Evolutionary conservation across 1,284 basidiomycete species (phyloP).

Genomic region (Crucibulum parvulum): DNA sequence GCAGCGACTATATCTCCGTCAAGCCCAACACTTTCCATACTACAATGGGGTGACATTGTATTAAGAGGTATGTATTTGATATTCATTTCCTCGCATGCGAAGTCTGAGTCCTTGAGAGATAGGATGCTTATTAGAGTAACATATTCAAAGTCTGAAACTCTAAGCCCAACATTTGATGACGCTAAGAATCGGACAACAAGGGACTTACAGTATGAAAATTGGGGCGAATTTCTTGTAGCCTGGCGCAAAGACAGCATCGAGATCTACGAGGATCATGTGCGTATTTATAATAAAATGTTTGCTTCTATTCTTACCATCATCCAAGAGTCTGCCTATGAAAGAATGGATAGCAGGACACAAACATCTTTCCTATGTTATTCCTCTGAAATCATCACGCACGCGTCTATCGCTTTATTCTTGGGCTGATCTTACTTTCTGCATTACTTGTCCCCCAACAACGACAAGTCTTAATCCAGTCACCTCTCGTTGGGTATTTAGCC

Average conservation of each 20-base stretch:
- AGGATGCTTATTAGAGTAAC: conserved; percentile 84
- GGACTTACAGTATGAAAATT: conserved; percentile 70
- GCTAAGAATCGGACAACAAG: conserved; percentile 64
- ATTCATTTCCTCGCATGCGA: not conserved
- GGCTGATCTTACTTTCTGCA: conserved; percentile 80
- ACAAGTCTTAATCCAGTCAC: conserved; percentile 45
- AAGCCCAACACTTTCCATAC: conserved; percentile 25
- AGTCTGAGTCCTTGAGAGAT: conserved; percentile 51
- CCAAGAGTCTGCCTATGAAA: conserved; percentile 64
- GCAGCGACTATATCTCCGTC: conserved; percentile 49
- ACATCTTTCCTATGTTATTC: conserved; percentile 72
- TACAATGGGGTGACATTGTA: conserved; percentile 52
- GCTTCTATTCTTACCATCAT: conserved; percentile 6
- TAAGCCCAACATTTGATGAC: conserved; percentile 72
- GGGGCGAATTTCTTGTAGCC: conserved; percentile 81
- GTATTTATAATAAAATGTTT: conserved; percentile 24
- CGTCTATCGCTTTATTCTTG: conserved; percentile 82
- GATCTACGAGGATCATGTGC: conserved; percentile 81
- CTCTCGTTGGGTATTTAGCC: conserved; percentile 51
- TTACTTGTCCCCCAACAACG: conserved; percentile 69
- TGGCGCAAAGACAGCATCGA: conserved; percentile 80
- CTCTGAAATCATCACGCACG: conserved; percentile 64
- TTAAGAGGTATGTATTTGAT: conserved; percentile 60
- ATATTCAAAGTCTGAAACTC: conserved; percentile 59
- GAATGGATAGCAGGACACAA: conserved; percentile 72